These are phyloP conservation scores for Raffaelea albimanens DNA, from an alignment of 2,329 filamentous ascomycete species.

Conservation along the genomic window DNA sequence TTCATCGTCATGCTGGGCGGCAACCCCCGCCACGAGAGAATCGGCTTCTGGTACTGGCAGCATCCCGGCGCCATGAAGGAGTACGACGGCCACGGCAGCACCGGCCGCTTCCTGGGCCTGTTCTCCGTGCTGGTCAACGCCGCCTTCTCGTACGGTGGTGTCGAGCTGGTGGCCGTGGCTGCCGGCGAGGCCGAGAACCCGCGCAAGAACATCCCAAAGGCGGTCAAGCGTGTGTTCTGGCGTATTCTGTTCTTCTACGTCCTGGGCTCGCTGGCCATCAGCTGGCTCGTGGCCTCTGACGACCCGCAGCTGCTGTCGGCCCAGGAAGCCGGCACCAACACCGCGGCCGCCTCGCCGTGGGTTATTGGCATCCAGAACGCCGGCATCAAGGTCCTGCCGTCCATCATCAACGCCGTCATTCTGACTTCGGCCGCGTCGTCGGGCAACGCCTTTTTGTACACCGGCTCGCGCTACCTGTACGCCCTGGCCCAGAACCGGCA, in stretches of 20 bases:
- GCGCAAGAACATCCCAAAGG: conserved; percentile 55
- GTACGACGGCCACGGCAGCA: conserved; percentile 29
- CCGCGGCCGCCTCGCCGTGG: conserved; percentile 47
- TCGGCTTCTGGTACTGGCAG: conserved; percentile 46
- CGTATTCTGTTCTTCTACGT: conserved; percentile 57
- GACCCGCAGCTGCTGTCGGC: conserved; percentile 38
- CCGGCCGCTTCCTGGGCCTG: conserved; percentile 20
- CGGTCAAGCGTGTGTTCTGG: conserved; percentile 51
- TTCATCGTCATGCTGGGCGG: conserved; percentile 49
- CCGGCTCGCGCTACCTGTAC: conserved; percentile 51
- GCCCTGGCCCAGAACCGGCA: conserved; percentile 51
- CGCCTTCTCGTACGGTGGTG: conserved; percentile 33
- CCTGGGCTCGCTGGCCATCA: conserved; percentile 50
- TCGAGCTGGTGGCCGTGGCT: conserved; percentile 51
- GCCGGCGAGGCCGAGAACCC: conserved; percentile 58
- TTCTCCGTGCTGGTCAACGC: conserved; percentile 14
- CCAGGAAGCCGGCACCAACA: conserved; percentile 34
- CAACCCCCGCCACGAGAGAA: conserved; percentile 36
- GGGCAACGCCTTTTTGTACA: conserved; percentile 49
- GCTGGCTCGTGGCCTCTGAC: conserved; percentile 57
- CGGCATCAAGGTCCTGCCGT: conserved; percentile 53
- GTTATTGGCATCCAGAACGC: conserved; percentile 59
- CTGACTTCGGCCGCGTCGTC: conserved; percentile 49
- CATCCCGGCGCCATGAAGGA: conserved; percentile 23
- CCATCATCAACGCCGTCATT: conserved; percentile 53